Evolutionary conservation across 441 rosid species (phyloP).

Genomic region (Euphorbia neoarborescens): DNA sequence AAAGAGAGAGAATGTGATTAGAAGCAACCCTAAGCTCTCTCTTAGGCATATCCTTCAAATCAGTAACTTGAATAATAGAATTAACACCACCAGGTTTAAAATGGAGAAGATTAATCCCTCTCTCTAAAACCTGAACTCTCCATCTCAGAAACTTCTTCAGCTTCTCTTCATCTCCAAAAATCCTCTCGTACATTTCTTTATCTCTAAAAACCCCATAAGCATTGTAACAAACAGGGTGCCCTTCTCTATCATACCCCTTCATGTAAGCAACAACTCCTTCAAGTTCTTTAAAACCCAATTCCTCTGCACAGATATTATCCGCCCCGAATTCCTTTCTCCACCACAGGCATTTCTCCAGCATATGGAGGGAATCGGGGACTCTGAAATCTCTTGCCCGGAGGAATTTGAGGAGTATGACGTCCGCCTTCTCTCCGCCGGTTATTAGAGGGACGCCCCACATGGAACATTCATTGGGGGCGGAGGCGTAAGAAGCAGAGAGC

Average conservation of each 20-base stretch:
- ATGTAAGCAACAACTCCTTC: slow-evolving; percentile 78
- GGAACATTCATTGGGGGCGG: slow-evolving; percentile 24
- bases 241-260: slow-evolving; percentile 72
- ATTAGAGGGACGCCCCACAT: slow-evolving; percentile 84
- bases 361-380: slow-evolving; percentile 50
- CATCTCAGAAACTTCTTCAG: slow-evolving; percentile 66
- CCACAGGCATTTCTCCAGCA: slow-evolving; percentile 63
- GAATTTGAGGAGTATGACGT: slow-evolving; percentile 77
- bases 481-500: slow-evolving; percentile 32
- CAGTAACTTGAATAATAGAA: slow-evolving; percentile 82
- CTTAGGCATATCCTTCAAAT: slow-evolving; percentile 93
- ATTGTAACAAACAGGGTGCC: slow-evolving; percentile 92
- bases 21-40: slow-evolving; percentile 84
- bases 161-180: slow-evolving; percentile 82
- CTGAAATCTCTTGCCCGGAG: slow-evolving; percentile 84
- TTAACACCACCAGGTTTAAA: slow-evolving; percentile 89
- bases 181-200: slow-evolving; percentile 67
- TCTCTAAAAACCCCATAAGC: slow-evolving; percentile 78
- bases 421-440: slow-evolving; percentile 51
- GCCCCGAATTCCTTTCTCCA: slow-evolving; percentile 79
- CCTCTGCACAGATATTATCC: slow-evolving; percentile 59
- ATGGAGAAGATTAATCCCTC: slow-evolving; percentile 63
- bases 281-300: slow-evolving; percentile 72
- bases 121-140: slow-evolving; percentile 89
- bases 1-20: slow-evolving; percentile 71